Conservation (phyloP, 148 eudicot genomes). For the Cornus florida region DNA sequence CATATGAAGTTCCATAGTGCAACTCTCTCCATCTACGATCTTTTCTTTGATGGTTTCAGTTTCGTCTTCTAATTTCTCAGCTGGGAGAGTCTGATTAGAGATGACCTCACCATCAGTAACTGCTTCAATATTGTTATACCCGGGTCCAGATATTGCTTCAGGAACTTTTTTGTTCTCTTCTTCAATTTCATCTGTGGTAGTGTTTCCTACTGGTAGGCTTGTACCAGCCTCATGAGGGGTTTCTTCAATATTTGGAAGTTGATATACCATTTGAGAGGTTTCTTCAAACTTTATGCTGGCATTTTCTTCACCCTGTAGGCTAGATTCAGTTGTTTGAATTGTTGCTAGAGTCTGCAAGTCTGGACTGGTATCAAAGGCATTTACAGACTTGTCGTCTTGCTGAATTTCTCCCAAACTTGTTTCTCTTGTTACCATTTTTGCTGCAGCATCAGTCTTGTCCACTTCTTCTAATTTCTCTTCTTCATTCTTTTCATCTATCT, state of each 20-base stretch:
- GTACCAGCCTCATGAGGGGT: background rate
- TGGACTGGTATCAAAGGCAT: no score
- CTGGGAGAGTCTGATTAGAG: background rate
- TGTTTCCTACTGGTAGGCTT: background rate
- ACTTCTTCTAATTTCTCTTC: background rate
- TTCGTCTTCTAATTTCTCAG: conserved; percentile 6
- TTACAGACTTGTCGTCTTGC: no score
- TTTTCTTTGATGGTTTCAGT: background rate
- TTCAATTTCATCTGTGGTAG: background rate
- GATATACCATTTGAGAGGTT: background rate
- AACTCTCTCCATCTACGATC: background rate
- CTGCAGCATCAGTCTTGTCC: background rate
- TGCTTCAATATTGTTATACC: background rate
- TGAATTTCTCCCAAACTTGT: conserved; percentile 17
- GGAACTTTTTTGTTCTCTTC: conserved; percentile 8
- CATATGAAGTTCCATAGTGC: background rate
- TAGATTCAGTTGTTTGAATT: background rate
- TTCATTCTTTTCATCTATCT: conserved; percentile 19
- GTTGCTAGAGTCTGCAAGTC: background rate
- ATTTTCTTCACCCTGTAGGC: background rate
- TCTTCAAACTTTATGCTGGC: conserved; percentile 2
- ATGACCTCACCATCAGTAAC: background rate
- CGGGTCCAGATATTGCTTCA: background rate
- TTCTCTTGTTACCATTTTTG: background rate
- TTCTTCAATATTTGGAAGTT: background rate